phyloP scores from a whole-genome alignment of 768 basidiomycete genomes.

The Macrolepiota dolichaula region DNA sequence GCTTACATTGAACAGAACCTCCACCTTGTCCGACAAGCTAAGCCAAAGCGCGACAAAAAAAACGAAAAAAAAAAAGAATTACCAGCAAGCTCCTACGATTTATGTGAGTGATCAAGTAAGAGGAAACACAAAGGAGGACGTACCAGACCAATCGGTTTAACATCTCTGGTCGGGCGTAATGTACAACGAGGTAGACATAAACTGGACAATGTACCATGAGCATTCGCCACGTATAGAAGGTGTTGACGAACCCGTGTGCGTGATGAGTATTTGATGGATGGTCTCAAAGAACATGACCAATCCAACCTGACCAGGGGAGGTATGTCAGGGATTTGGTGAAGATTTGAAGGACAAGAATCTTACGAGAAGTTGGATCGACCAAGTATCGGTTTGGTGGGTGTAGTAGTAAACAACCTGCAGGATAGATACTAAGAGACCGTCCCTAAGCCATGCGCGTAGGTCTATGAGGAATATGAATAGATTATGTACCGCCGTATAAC shows the following conservation, averaged over 20 bases:
- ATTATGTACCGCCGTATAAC: constrained; percentile 42
- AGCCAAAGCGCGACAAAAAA: not conserved
- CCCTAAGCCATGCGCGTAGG: not conserved
- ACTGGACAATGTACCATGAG: constrained; percentile 25
- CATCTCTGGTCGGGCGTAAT: constrained; percentile 27
- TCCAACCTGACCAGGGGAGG: constrained; percentile 34
- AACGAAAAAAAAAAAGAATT: constrained; percentile 9
- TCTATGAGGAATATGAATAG: not conserved
- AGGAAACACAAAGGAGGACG: constrained; percentile 13
- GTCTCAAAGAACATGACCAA: constrained; percentile 49
- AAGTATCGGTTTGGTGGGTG: constrained; percentile 45
- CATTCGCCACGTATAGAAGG: not conserved
- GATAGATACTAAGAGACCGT: constrained; percentile 40
- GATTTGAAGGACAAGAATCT: constrained; percentile 11
- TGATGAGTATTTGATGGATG: constrained; percentile 49
- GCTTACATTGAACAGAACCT: constrained; percentile 47
- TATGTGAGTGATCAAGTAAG: not conserved
- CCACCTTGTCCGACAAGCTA: constrained; percentile 28
- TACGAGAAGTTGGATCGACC: constrained; percentile 46
- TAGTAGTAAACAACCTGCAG: constrained; percentile 57
- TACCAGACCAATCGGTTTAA: constrained; percentile 40
- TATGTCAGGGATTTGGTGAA: not conserved
- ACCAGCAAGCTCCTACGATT: constrained; percentile 34
- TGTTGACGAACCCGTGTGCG: constrained; percentile 38
- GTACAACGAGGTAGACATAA: constrained; percentile 44